These are phyloP conservation scores for Chimonanthus praecox DNA, from an alignment of 164 flowering plant species.

Conservation along the genomic window DNA sequence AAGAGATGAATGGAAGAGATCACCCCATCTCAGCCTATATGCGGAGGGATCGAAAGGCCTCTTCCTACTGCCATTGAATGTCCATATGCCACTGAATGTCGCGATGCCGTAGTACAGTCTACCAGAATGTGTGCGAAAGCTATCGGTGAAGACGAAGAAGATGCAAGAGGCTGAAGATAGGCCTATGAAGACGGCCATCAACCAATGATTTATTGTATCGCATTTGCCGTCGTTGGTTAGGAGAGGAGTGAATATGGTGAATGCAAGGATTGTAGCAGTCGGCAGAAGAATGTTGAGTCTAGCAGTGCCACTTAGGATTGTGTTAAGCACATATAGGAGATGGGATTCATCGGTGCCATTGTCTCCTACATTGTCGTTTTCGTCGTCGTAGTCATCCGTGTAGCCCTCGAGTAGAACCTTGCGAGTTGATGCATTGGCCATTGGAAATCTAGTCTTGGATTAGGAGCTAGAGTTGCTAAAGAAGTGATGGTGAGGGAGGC, in stretches of 20 bases:
- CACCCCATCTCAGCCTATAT: constrained; percentile 45
- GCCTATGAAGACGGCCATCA: constrained; percentile 36
- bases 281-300: constrained; percentile 56
- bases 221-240: constrained; percentile 56
- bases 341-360: constrained; percentile 30
- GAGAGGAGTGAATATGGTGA: constrained; percentile 55
- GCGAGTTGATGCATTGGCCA: constrained; percentile 11
- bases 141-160: constrained; percentile 52
- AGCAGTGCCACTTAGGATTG: constrained; percentile 54
- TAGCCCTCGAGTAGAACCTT: constrained; percentile 21
- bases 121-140: constrained; percentile 38
- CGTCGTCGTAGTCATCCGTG: neutral
- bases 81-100: constrained; percentile 45
- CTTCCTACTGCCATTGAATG: constrained; percentile 41
- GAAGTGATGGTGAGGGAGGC: too few relatives aligned
- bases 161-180: constrained; percentile 35
- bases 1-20: constrained; percentile 41
- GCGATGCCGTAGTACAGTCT: constrained; percentile 57
- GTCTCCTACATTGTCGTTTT: constrained; percentile 11
- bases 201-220: constrained; percentile 28
- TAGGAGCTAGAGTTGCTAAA: too few relatives aligned
- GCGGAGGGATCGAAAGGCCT: constrained; percentile 33
- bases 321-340: constrained; percentile 30
- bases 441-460: neutral
- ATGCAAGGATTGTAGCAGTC: constrained; percentile 51